phyloP scores from a whole-genome alignment of 345 rosid species.

The Diplotaxis tenuifolia region DNA sequence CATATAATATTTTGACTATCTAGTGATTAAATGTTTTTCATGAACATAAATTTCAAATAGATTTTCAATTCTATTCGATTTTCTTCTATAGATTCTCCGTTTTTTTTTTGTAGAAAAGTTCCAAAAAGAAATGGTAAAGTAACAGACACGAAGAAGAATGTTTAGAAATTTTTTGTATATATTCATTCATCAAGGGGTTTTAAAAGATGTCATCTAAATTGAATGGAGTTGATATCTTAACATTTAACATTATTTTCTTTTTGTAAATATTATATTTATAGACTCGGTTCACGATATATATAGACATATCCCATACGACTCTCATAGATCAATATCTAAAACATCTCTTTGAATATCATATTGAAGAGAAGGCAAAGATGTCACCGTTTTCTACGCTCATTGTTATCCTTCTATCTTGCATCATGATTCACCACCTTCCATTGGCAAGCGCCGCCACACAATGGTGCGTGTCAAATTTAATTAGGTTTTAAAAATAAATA shows the following conservation, averaged over 20 bases:
- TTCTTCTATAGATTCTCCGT: not conserved
- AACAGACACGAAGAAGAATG: not conserved
- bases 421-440: conserved; percentile 10
- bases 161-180: not conserved
- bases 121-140: not conserved
- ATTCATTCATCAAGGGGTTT: not conserved
- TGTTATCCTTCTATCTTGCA: not conserved
- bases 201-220: not conserved
- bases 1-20: not conserved
- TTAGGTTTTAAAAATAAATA: too few relatives aligned
- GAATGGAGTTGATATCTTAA: not conserved
- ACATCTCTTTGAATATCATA: not conserved
- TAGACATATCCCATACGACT: not conserved
- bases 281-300: not conserved
- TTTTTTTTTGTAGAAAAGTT: not conserved
- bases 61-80: not conserved
- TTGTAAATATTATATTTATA: not conserved
- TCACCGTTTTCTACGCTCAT: not conserved
- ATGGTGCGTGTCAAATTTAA: not conserved
- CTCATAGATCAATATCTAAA: not conserved
- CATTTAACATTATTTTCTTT: not conserved
- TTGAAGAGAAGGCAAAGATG: not conserved
- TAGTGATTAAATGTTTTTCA: not conserved
- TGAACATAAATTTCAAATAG: not conserved
- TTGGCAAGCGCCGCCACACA: not conserved